phyloP scores from a whole-genome alignment of 139 green algal genomes.

The Spirogloea muscicola region DNA sequence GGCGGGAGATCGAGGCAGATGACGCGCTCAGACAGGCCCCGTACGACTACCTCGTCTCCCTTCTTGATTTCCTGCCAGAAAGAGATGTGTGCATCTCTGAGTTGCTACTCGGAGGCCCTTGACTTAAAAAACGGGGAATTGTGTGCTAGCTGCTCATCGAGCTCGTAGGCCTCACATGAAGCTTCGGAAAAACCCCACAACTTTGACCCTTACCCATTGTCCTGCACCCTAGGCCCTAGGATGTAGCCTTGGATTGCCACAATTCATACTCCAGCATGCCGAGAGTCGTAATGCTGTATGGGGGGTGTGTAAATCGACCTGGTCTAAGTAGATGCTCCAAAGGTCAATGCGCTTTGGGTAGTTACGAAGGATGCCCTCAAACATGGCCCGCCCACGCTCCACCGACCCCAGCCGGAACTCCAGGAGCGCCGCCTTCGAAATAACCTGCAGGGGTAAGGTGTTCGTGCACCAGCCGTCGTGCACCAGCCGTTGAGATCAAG shows the following conservation, averaged over 20 bases:
- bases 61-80: constrained; percentile 65
- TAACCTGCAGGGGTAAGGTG: constrained; percentile 38
- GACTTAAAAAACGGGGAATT: background rate
- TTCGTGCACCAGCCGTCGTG: too few species aligned
- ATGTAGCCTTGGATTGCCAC: too few species aligned
- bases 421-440: constrained; percentile 69
- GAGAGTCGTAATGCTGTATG: too few species aligned
- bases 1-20: constrained; percentile 74
- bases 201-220: background rate
- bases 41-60: constrained; percentile 60
- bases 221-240: too few species aligned
- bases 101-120: background rate
- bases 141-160: too few species aligned
- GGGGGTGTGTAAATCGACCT: constrained; percentile 47
- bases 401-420: constrained; percentile 69
- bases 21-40: constrained; percentile 81
- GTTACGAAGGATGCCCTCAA: constrained; percentile 85
- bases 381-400: constrained; percentile 64
- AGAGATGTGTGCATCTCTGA: constrained; percentile 3
- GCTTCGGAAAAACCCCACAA: too few species aligned
- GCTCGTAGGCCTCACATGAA: too few species aligned
- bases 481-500: too few species aligned
- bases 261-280: too few species aligned
- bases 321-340: constrained; percentile 94
- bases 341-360: constrained; percentile 91